phyloP scores from a whole-genome alignment of 176 grass and related monocot species.

The Hordeum marinum region DNA sequence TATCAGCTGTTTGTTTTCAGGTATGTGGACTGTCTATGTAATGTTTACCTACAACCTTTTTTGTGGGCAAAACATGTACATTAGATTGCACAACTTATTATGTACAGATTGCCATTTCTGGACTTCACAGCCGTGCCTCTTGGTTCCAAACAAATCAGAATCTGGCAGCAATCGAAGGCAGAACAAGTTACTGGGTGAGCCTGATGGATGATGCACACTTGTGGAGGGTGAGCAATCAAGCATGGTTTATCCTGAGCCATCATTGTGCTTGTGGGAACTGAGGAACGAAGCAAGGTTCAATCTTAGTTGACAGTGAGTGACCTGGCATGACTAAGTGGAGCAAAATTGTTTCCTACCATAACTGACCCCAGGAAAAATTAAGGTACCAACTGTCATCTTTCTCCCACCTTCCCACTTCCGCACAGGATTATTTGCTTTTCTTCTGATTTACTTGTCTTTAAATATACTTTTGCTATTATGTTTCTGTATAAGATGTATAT shows the following conservation, averaged over 20 bases:
- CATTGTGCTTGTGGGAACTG: background rate
- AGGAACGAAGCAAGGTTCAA: background rate
- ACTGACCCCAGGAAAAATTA: background rate
- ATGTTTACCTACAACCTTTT: background rate
- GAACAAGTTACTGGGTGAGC: background rate
- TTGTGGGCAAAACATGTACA: background rate
- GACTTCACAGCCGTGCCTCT: background rate
- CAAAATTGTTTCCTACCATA: background rate
- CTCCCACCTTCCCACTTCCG: background rate
- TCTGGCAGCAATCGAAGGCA: background rate
- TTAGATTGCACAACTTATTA: background rate
- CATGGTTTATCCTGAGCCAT: constrained; percentile 1
- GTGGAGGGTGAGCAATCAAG: background rate
- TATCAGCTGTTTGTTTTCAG: constrained; percentile 6
- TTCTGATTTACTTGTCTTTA: background rate
- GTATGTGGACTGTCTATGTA: background rate
- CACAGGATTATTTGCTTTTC: background rate
- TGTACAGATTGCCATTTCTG: background rate
- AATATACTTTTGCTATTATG: background rate
- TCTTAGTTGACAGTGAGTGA: background rate
- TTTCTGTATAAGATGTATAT: background rate
- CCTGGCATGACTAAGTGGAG: background rate
- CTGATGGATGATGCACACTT: background rate
- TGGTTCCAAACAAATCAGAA: background rate
- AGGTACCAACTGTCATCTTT: background rate